Base-by-base conservation (phyloP, 2,329 filamentous ascomycete genomes). In the Ceratocystis alfenasii region DNA sequence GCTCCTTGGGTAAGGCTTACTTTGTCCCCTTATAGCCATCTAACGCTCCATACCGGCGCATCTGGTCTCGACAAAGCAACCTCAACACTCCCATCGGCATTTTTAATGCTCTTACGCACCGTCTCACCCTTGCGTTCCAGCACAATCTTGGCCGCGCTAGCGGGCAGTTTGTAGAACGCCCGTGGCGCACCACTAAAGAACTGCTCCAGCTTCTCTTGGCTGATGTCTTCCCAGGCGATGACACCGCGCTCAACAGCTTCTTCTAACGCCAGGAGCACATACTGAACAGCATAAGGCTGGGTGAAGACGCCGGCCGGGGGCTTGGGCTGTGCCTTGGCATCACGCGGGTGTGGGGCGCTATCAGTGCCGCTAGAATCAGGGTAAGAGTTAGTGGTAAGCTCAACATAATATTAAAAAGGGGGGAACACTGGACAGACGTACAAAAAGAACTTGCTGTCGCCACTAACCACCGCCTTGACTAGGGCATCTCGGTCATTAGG, bases 221-320 rank as follows among this genome's bases (percentile, higher is more conserved):
- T 83, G 7, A 86, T 75, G n/a, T 82, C 78, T 0, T 73, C 74
- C 65, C 80, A 78, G 5, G 72, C 72, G 57, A 86, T 78, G 45
- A 81, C 78, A 1, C 80, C 81, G 10, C 79, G 77, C 68, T 78
- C 76, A 3, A 87, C 76, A 3, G 80, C 87, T 70, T 83, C 81
- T 74, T 88, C 82, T 50, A 90, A 75, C 0, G 78, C 81, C 44
- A 77, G 71, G 28, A 90, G 76, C 60, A 90, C 85, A 61, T 86
- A 79, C 65, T 84, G 84, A 1, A 85, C 79, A 0, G 84, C 85
- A 72, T 85, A 85, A 3, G 87, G 86, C 76, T 93, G 89, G 1
- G 89, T 92, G 74, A 90, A 93, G 55, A 92, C 88, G 3, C 89
- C 89, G 0, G 89, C 89, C 0, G 87, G 83, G 0, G 85, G 81